Evolutionary conservation across 2,329 filamentous ascomycete species (phyloP), one percentile per base, ranked within the genome.

Genomic region (Ceratocystis lukuohia): DNA sequence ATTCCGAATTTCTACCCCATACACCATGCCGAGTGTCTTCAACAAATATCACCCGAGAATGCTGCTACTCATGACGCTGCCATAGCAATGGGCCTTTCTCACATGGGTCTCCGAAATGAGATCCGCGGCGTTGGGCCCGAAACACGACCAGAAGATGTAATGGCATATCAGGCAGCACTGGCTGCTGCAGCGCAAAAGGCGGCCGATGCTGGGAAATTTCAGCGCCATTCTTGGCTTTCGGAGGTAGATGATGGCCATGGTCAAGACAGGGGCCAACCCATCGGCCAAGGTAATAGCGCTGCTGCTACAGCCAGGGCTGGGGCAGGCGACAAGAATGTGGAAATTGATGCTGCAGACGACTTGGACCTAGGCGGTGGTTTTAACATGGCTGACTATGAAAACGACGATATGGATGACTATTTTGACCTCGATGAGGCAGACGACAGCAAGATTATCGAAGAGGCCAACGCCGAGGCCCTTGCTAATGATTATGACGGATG

Each of bases 401-500:
- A 81, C 76, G 81, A 86, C 63, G 74, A 73, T 72, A 50, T 74
- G 73, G 70, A 71, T 28, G 69, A 80, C 76, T 82, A 87, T 64
- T 87, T 93, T 70, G 84, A 86, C 68, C 83, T 87, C 70, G 83
- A 84, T 68, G 84, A 87, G 57, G 81, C 89, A 63, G 89, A 90
- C 68, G 91, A 97, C 70, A 92, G 96, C 71, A 85, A 86, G 41
- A 94, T 97, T 71, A 95, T 99, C 68, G 93, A 92, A 0, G 94
- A 91, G 67, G 94, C 94, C 4, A 99, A 99, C 71, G 92, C 93
- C 0, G 92, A 94, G 73, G 94, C 89, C 1, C 80, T 99, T 6
- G 93, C 94, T 59, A 92, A 91, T 70, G 94, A 99, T 72, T 87
- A 87, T 5, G 93, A 96, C 69, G 93, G 91, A 0, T 95, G 94